Evolutionary conservation across 352 stramenopile genomes (phyloP), one percentile per base, ranked within the genome.

Genomic region (Pseudoperonospora humuli): DNA sequence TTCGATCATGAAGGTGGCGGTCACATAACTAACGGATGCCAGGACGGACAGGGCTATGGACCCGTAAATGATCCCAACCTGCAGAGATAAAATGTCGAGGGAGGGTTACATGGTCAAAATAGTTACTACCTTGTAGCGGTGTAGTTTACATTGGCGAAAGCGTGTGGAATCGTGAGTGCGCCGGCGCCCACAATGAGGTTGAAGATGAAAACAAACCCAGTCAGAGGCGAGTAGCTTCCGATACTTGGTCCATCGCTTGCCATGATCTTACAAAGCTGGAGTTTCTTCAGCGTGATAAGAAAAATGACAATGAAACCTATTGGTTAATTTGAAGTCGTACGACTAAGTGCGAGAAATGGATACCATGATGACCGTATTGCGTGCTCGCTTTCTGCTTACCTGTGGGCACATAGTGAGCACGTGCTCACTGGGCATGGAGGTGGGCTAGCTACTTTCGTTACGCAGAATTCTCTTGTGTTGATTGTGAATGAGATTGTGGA

Each of bases 121-220:
- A 32, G 6, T 10, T 7, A 6, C 13, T 13, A 28, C 5, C 10
- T 27, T 28, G 10, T 26, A 23, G 32, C 5, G 17, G 23, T 19
- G 6, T 7, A 13, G 27, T 24, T 47, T 51, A 87, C 73, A 57
- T 93, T 80, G 40, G 70, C 78, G 55, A 93, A 93, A 14, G 81
- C 74, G 46, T 85, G 81, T 20, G 81, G 81, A 40, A 93, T 93
- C 11, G 79, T 93, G 41, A 93, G 76, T 44, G 79, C 82, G 25
- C 82, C 82, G 21, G 82, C 80, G 37, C 79, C 82, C 20, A 93
- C 82, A 48, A 93, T 91, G 51, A 92, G 79, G 62, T 93, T 93
- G 62, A 93, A 92, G 61, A 93, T 84, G 66, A 93, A 93, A n/a
- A 93, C 67, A 50, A 93, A 93, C 62, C 79, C 82, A 53, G 82